Percentiles rank a stretch among this genome's conserved stretches.
Conservation (phyloP, 1,284 basidiomycete species). For the Takashimella tepidaria region DNA sequence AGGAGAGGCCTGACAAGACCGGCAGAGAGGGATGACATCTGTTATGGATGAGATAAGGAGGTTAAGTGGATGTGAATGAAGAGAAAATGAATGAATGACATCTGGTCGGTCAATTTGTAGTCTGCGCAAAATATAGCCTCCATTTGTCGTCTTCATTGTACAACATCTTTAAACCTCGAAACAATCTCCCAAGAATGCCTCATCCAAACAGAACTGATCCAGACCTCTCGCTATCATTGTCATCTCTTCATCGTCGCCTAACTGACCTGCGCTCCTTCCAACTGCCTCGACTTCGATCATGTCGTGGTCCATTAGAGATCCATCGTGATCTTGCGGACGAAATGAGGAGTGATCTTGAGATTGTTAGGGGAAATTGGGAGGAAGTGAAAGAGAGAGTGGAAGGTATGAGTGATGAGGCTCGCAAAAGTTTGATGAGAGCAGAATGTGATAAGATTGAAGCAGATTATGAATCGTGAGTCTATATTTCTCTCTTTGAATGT, state of each 20-base stretch:
- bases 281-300: constrained; percentile 64
- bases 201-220: too few relatives aligned
- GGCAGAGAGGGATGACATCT: neutral
- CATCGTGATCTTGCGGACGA: constrained; percentile 71
- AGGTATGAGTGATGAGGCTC: constrained; percentile 40
- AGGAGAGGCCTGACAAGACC: neutral
- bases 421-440: constrained; percentile 58
- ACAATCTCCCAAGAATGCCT: too few relatives aligned
- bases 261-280: constrained; percentile 64
- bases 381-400: constrained; percentile 10
- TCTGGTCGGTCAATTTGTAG: too few relatives aligned
- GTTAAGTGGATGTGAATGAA: too few relatives aligned
- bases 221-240: constrained; percentile 8
- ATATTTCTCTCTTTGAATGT: neutral
- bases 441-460: constrained; percentile 24
- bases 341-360: constrained; percentile 66
- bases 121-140: too few relatives aligned
- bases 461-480: constrained; percentile 18
- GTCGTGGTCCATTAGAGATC: constrained; percentile 59
- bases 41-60: too few relatives aligned
- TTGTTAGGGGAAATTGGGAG: constrained; percentile 45
- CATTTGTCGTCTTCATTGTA: too few relatives aligned
- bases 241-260: constrained; percentile 54
- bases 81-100: too few relatives aligned
- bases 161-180: too few relatives aligned